Conservation (phyloP, 345 rosid species). For the Moringa oleifera region DNA sequence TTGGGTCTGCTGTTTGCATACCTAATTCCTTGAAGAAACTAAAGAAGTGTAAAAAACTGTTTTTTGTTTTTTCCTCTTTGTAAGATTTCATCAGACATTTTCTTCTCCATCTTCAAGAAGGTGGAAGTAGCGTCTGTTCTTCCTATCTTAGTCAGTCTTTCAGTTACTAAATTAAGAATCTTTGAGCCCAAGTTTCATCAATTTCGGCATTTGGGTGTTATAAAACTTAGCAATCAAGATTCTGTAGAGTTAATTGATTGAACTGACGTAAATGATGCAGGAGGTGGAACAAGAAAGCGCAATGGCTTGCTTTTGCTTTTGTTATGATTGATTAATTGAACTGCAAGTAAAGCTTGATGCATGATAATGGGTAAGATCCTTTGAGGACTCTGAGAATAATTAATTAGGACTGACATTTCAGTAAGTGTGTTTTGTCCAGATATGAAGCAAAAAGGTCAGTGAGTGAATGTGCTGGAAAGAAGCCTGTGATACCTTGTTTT, state of each 20-base stretch:
- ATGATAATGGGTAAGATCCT: background rate
- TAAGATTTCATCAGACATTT: slow-evolving; percentile 12
- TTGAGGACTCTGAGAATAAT: slow-evolving; percentile 5
- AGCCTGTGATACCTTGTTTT: slow-evolving; percentile 13
- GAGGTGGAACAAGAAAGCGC: background rate
- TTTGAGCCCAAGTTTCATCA: background rate
- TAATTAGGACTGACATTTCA: background rate
- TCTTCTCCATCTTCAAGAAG: no score
- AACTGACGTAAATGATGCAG: background rate
- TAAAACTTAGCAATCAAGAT: no score
- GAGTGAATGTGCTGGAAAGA: slow-evolving; percentile 18
- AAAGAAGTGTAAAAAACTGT: slow-evolving; percentile 24
- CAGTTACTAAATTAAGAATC: slow-evolving; percentile 1
- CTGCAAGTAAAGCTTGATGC: slow-evolving; percentile 27
- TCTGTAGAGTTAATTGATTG: no score
- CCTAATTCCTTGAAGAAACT: slow-evolving; percentile 11
- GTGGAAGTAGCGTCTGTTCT: slow-evolving; percentile 1
- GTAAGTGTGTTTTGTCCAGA: slow-evolving; percentile 12
- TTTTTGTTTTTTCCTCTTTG: slow-evolving; percentile 2
- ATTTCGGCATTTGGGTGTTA: background rate
- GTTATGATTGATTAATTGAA: slow-evolving; percentile 11
- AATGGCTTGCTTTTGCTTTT: slow-evolving; percentile 1
- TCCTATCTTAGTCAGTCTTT: background rate
- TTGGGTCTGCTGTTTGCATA: slow-evolving; percentile 4
- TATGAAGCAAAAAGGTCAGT: slow-evolving; percentile 1